Base-by-base conservation (phyloP, 768 basidiomycete species). In the Arthromyces matolae region DNA sequence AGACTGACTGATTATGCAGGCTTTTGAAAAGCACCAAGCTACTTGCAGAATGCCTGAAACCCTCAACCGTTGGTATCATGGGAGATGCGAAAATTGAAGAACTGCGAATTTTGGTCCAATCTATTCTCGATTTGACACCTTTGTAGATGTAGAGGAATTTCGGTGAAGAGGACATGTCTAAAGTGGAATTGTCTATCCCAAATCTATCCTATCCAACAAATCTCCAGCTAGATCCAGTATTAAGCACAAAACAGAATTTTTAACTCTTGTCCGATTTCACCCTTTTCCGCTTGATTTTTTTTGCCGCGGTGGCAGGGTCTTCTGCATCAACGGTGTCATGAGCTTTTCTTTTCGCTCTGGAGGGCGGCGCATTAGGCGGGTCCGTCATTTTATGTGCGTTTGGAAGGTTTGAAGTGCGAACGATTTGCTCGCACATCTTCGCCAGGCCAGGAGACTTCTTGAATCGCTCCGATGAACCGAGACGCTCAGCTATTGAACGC, bases 351-450 rank as follows among this genome's bases (percentile, higher is more conserved):
- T 79, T 77, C 18, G 53, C 25, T 24, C 19, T 10, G 48, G 29
- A 8, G 40, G 34, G 31, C 20, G 51, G 49, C 19, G 28, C 43
- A 13, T 48, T 48, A 25, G 59, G 49, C 13, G 58, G 57, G 20
- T 49, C 52, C 28, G 42, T 36, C 40, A 41, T 10, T 25, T 50
- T 31, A 36, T 56, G 42, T 14, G 39, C 50, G 41, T 62, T 56
- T 34, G 56, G 47, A 34, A 57, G 35, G 10, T 50, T 49, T n/a
- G 48, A 22, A 19, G 55, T 34, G 16, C 63, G 57, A 59, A 64
- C 61, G 42, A 93, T 67, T 63, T 91, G 89, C 57, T 75, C 76
- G 57, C 86, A 82, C 65, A 83, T 76, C 42, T 73, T 75, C 23
- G 75, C 73, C 7, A 92, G 73, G 6, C 78, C 80, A 25, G 73